phyloP scores from a whole-genome alignment of 257 asterid genomes.

The Fraxinus quadrangulata region DNA sequence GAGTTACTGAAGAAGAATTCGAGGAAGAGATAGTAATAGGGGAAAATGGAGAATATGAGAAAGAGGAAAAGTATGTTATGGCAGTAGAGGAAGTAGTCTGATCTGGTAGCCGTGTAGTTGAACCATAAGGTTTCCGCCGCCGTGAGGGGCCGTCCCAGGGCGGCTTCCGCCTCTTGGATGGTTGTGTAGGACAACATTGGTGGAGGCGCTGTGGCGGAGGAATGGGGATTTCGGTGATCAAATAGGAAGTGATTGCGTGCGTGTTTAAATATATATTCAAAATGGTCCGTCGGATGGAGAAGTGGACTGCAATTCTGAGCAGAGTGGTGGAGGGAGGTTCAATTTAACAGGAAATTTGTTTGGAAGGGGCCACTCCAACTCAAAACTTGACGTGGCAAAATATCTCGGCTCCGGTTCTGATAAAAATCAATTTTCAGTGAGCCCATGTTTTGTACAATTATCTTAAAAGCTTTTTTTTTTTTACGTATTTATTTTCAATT shows the following conservation, averaged over 20 bases:
- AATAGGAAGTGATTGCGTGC: not conserved
- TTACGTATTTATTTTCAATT: too few relatives aligned
- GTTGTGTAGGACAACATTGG: constrained; percentile 80
- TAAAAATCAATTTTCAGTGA: too few relatives aligned
- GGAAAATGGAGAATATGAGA: constrained; percentile 69
- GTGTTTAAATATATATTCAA: not conserved
- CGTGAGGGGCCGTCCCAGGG: constrained; percentile 73
- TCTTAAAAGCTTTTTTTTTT: too few relatives aligned
- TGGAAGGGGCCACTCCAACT: too few relatives aligned
- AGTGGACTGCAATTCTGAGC: not conserved
- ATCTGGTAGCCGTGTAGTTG: constrained; percentile 77
- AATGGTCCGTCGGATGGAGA: not conserved
- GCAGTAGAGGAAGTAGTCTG: constrained; percentile 85
- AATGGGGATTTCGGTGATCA: not conserved
- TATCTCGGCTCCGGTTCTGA: too few relatives aligned
- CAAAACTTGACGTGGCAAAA: too few relatives aligned
- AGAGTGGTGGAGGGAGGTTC: too few relatives aligned
- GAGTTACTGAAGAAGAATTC: constrained; percentile 47
- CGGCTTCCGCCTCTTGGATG: constrained; percentile 71
- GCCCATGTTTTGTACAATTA: too few relatives aligned
- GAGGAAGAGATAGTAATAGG: constrained; percentile 68
- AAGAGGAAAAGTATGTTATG: constrained; percentile 86
- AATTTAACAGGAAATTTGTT: too few relatives aligned
- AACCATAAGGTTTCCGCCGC: constrained; percentile 78
- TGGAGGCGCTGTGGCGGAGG: not conserved